Conservation (phyloP, 345 rosid species). For the Eucalyptus marginata region DNA sequence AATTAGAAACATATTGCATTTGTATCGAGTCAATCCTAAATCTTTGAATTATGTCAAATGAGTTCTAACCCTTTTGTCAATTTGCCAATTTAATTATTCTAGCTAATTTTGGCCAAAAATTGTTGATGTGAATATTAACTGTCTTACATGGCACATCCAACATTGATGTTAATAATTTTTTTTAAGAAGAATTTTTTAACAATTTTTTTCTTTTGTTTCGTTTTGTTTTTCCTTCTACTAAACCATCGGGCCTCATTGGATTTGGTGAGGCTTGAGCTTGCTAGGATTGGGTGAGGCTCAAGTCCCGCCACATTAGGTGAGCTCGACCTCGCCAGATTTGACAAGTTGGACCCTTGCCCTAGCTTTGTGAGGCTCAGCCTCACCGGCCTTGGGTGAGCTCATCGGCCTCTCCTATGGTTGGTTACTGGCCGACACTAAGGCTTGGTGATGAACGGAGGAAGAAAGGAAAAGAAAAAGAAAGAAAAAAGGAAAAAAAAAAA, state of each 20-base stretch:
- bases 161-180: fast-evolving
- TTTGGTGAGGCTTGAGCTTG: not conserved
- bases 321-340: fast-evolving
- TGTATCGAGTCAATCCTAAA: too few species aligned
- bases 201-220: too few species aligned
- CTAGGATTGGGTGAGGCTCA: fast-evolving
- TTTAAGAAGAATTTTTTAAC: too few species aligned
- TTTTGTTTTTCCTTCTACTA: too few species aligned
- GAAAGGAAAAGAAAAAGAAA: not conserved
- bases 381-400: too few species aligned
- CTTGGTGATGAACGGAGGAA: fast-evolving
- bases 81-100: fast-evolving
- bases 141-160: too few species aligned
- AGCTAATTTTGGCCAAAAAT: fast-evolving
- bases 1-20: too few species aligned
- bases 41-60: fast-evolving
- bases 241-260: fast-evolving
- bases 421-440: fast-evolving
- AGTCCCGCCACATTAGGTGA: not conserved
- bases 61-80: fast-evolving
- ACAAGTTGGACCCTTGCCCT: not conserved
- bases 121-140: fast-evolving
- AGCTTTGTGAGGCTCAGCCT: fast-evolving
- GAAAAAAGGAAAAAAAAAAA: too few species aligned
- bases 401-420: not conserved